Evolutionary conservation across 2,329 filamentous ascomycete genomes (phyloP), one percentile per base, ranked within the genome.

Genomic region (Talaromyces pinophilus): DNA sequence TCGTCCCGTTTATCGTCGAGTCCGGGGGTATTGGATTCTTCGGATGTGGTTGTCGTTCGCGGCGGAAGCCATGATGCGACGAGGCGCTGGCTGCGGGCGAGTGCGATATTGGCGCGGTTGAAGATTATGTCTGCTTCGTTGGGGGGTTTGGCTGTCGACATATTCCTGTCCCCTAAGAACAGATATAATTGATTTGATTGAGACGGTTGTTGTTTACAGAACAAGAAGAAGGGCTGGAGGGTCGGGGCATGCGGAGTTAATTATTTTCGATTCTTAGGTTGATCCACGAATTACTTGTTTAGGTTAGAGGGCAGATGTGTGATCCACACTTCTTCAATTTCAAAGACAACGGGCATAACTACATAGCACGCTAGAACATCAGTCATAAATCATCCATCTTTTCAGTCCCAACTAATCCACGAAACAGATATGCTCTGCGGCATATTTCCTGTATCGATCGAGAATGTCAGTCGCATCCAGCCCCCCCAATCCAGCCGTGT

Each of bases 11-110:
- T 15, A 10, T 81, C 75, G 69, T 30, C 19, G 4, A 81, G 82
- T 63, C 73, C 70, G n/a, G 10, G 19, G 67, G 77, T 72, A 62
- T 74, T 70, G 59, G 74, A 69, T 59, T 35, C 13, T 59, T 81
- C 79, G 25, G 78, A 74, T n/a, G 74, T 33, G 15, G 25, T 65
- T 5, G 80, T 28, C 13, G 4, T 74, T 65, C 77, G 78, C n/a
- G 82, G 75, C 13, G 84, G 84, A 35, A 88, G 81, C 83, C 84
- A 85, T 69, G 86, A 87, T 61, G 83, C 80, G 67, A 88, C 78
- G 19, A 86, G 76, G 40, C 81, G 81, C 69, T 86, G 84, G 61
- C 81, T 82, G 63, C 83, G 82, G 6, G 86, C 84, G 10, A 86
- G 76, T 3, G 81, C 81, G 57, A 88, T 80, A 68, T 82, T 85